Evolutionary conservation across 2,329 filamentous ascomycete genomes (phyloP), one percentile per base, ranked within the genome.

Genomic region (Xylaria sp.): DNA sequence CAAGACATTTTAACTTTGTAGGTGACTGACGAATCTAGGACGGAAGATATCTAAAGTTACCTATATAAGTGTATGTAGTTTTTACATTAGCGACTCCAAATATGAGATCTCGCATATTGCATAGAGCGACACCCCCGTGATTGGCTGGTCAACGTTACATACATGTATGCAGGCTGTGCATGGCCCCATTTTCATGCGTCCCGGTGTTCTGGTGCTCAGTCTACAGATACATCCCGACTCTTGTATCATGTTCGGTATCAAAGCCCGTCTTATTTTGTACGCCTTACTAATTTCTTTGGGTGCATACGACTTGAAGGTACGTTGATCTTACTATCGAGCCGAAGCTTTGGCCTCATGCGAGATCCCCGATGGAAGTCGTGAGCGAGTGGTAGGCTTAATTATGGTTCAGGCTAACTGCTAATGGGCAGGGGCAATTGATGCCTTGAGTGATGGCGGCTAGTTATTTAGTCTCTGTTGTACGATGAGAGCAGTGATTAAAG

Each of bases 131-230:
- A 17, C 12, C 27, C 27, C 50, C 27, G 34, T 45, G 19, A 61
- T 61, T 61, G 59, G 59, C 36, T 19, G 21, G 36, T 24, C n/a
- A 24, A 54, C n/a, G 59, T 54, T 61, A 17, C 59, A 61, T 36
- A 36, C 34, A 47, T 19, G 42, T 47, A 47, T 47, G 42, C 42
- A 47, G 14, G 42, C 27, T 42, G 9, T 42, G 58, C 32, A 51
- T 34, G 30, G 21, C 30, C 57, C 56, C 11, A 45, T 45, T 57
- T 45, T n/a, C 27, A 27, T 27, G 24, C 24, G 24, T 27, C 2
- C 24, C 24, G 4, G 11, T 27, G 24, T 27, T 27, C 24, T 27
- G 36, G 34, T 36, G 34, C 34, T 36, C 6, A 36, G 34, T 36
- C 34, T 8, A 36, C 6, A 36, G 34, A 36, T 36, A 36, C 34